Percentiles rank a stretch among this genome's conserved stretches.
Conservation (phyloP, 495 filamentous ascomycete genomes). For the Schizothecium vesticola region DNA sequence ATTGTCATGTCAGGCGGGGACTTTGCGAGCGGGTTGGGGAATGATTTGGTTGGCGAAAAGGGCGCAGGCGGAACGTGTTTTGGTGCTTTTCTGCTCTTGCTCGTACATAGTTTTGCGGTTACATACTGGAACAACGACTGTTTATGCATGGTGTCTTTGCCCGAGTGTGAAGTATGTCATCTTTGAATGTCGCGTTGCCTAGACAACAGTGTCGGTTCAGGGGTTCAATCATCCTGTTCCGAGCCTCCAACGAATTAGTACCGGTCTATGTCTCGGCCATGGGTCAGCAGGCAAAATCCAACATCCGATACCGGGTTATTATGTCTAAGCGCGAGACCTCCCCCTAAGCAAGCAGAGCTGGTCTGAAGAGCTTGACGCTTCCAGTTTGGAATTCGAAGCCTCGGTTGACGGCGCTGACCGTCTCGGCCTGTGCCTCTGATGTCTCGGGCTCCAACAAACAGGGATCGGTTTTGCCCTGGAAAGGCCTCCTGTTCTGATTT, state of each 20-base stretch:
- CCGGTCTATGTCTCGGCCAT: no score
- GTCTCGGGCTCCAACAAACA: not conserved
- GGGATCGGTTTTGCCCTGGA: not conserved
- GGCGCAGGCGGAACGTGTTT: not conserved
- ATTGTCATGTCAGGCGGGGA: not conserved
- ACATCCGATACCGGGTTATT: no score
- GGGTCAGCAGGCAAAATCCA: no score
- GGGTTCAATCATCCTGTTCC: no score
- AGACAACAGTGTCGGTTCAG: not conserved
- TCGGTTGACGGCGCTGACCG: no score
- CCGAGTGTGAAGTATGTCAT: not conserved
- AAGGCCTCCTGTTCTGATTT: not conserved
- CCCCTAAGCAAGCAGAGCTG: not conserved
- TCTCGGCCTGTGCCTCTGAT: not conserved
- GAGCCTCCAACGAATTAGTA: no score
- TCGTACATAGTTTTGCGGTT: constrained; percentile 3
- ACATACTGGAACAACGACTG: not conserved
- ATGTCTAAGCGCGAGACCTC: not conserved
- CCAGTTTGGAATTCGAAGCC: no score
- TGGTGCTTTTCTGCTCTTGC: not conserved
- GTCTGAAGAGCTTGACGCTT: not conserved
- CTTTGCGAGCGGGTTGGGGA: constrained; percentile 1
- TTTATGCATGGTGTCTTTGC: not conserved
- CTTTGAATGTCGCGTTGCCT: not conserved
- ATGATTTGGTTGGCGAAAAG: not conserved